These are phyloP conservation scores for Diatrype stigma DNA, from an alignment of 2,329 filamentous ascomycete species.

Conservation along the genomic window DNA sequence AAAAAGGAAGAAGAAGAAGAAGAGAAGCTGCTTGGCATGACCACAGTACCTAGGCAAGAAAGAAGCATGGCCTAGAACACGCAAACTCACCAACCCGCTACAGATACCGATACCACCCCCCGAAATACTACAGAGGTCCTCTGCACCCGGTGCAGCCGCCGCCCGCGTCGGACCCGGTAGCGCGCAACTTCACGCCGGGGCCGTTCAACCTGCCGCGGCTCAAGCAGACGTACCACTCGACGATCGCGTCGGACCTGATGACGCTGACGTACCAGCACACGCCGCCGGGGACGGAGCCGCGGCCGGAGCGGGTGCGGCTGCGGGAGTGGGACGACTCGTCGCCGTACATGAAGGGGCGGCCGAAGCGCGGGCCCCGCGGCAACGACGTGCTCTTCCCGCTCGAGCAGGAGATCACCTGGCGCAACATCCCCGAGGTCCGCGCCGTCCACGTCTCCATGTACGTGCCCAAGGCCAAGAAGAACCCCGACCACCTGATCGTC, in stretches of 20 bases:
- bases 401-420: conserved; percentile 71
- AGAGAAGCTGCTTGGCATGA: no score
- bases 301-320: conserved; percentile 59
- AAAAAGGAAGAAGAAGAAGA: no score
- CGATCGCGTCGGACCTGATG: conserved; percentile 82
- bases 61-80: background rate
- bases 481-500: conserved; percentile 73
- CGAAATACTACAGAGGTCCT: conserved; percentile 91
- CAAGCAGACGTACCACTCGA: conserved; percentile 84
- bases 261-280: conserved; percentile 83
- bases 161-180: conserved; percentile 78
- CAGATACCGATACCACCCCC: conserved; percentile 92
- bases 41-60: no score
- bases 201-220: conserved; percentile 86
- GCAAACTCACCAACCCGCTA: background rate
- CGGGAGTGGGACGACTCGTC: conserved; percentile 85
- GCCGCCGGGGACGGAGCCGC: conserved; percentile 69
- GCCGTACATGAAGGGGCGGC: conserved; percentile 91
- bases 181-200: conserved; percentile 82
- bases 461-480: conserved; percentile 65
- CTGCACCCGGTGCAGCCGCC: conserved; percentile 90
- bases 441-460: conserved; percentile 76
- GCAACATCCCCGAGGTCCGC: conserved; percentile 78
- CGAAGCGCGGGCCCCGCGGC: conserved; percentile 79
- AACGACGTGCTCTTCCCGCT: conserved; percentile 66